phyloP scores from a whole-genome alignment of 2,329 filamentous ascomycete species.

The Fusarium nanum region DNA sequence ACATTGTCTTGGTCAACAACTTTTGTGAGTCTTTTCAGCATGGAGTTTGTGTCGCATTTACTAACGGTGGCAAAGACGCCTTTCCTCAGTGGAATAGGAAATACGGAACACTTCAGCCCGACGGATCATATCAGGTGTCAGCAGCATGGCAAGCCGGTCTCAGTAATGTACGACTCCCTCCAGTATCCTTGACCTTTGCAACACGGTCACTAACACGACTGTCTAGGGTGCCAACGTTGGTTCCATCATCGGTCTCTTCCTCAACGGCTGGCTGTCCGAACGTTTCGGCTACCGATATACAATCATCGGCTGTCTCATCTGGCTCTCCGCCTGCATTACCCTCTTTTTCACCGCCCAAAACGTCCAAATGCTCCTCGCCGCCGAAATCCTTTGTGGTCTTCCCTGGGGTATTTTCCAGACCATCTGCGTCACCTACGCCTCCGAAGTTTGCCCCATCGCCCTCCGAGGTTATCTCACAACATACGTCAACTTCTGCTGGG shows the following conservation, averaged over 20 bases:
- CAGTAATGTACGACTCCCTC: constrained; percentile 24
- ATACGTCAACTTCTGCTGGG: constrained; percentile 83
- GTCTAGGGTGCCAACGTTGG: constrained; percentile 34
- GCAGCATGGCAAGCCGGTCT: constrained; percentile 41
- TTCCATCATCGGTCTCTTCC: constrained; percentile 40
- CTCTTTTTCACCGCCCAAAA: constrained; percentile 42
- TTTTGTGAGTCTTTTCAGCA: constrained; percentile 20
- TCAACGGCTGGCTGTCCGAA: constrained; percentile 39
- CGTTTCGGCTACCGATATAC: constrained; percentile 38
- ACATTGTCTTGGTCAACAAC: constrained; percentile 38
- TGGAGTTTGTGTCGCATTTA: fast-evolving
- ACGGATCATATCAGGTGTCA: constrained; percentile 38
- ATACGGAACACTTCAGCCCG: constrained; percentile 28
- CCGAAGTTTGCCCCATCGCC: constrained; percentile 78
- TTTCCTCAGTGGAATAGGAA: constrained; percentile 41
- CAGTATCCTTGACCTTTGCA: too few species aligned
- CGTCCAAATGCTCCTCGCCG: constrained; percentile 38
- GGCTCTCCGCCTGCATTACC: constrained; percentile 36
- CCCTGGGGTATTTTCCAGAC: constrained; percentile 44
- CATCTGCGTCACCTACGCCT: constrained; percentile 53
- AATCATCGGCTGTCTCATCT: constrained; percentile 39
- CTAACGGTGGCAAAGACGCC: constrained; percentile 18
- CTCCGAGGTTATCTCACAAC: constrained; percentile 78
- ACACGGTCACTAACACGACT: neutral
- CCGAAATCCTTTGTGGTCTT: constrained; percentile 39